Base-by-base conservation (phyloP, 1,284 basidiomycete genomes). In the Cutaneotrichosporon mucoides region DNA sequence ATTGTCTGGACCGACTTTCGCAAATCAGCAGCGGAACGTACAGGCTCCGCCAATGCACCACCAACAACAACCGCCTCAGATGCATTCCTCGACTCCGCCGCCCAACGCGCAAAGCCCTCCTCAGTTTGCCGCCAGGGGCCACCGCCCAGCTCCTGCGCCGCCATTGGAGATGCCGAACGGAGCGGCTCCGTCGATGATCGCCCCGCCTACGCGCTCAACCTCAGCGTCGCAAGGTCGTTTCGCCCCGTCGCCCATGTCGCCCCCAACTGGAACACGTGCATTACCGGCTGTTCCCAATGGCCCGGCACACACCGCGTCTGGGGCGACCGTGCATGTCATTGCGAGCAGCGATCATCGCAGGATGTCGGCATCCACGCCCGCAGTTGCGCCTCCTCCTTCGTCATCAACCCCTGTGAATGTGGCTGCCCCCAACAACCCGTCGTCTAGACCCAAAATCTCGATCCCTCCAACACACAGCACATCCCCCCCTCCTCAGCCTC, bases 291-390 rank as follows among this genome's bases (percentile, higher is more conserved):
- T 24, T 24, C 24, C 24, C 24, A 24, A 24, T 24, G 24, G 24
- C 24, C 24, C 24, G 24, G 24, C 24, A 24, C 24, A 24, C 34
- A 36, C 53, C 6, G 45, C 45, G 3, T 47, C 53, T 5, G 45
- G 45, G 3, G 45, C 45, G 2, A 55, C 53, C 5, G 44, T 55
- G 6, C 37, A 55, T 12, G 38, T 55, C 15, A 55, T 55, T 36
- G 53, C 53, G 6, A 47, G 45, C 37, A 47, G 45, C 12, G 37
- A 48, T 13, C 37, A 3, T 8, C 40, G n/a, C 40, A 34, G 38
- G 40, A 37, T 11, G 12, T 8, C 15, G 3, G 36, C 50, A 10
- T n/a, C 36, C 37, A 40, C 13, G 8, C 35, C 33, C 24, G 24
- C 53, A 5, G 24, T 41, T n/a, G 42, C 43, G 10, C 36, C 53